Evolutionary conservation across 2,329 filamentous ascomycete species (phyloP).

Genomic region (Fusarium palustre): DNA sequence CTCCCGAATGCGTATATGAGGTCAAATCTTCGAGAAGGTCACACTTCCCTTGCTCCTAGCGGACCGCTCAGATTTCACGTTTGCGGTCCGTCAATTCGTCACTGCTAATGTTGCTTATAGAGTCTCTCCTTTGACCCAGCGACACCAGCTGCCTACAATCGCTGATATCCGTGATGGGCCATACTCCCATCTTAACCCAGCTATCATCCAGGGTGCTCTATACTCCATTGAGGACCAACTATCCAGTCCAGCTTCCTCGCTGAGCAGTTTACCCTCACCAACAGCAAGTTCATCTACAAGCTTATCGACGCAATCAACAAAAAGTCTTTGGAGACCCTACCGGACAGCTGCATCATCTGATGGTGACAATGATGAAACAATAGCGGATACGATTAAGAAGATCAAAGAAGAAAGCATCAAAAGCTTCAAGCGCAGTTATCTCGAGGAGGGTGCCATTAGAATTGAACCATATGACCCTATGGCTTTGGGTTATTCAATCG

Average conservation of each 20-base stretch:
- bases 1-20: constrained; percentile 62
- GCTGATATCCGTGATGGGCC: constrained; percentile 44
- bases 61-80: no score
- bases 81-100: not conserved
- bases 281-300: not conserved
- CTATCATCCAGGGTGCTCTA: constrained; percentile 51
- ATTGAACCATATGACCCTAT: constrained; percentile 18
- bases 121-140: constrained; percentile 3
- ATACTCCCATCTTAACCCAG: constrained; percentile 54
- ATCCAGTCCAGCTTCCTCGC: constrained; percentile 1
- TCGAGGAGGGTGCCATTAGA: constrained; percentile 46
- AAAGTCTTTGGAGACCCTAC: constrained; percentile 44
- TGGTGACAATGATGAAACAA: constrained; percentile 46
- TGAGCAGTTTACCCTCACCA: not conserved
- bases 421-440: constrained; percentile 47
- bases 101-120: constrained; percentile 20
- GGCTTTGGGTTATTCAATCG: constrained; percentile 42
- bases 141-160: constrained; percentile 30
- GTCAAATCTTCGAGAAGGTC: constrained; percentile 43
- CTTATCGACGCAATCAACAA: not conserved
- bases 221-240: constrained; percentile 48
- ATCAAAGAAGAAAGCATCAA: constrained; percentile 49
- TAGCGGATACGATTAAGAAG: constrained; percentile 46
- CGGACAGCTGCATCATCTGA: constrained; percentile 43
- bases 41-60: not conserved